These are phyloP conservation scores for Wickerhamomyces alni DNA, from an alignment of 805 yeast genomes.

Conservation along the genomic window DNA sequence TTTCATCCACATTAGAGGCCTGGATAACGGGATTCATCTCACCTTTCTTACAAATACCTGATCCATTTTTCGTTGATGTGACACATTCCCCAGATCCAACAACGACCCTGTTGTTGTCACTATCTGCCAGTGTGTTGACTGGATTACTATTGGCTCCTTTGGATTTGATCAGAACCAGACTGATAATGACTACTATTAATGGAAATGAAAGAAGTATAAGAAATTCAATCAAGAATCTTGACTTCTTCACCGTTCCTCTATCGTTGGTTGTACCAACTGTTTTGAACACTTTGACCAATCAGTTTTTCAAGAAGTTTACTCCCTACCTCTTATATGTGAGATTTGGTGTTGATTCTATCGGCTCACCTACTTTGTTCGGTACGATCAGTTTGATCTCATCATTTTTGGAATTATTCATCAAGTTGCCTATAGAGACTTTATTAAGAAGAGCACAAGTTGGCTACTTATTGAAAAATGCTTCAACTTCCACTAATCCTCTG, in stretches of 20 bases:
- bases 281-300: constrained; percentile 53
- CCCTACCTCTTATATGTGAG: constrained; percentile 56
- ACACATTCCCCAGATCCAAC: constrained; percentile 75
- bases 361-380: constrained; percentile 56
- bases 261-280: constrained; percentile 62
- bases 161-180: constrained; percentile 71
- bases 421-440: constrained; percentile 83
- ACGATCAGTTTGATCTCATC: constrained; percentile 55
- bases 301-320: constrained; percentile 57
- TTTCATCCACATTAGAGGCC: constrained; percentile 73
- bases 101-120: constrained; percentile 58
- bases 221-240: constrained; percentile 50
- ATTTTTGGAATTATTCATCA: constrained; percentile 62
- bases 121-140: constrained; percentile 67
- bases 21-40: constrained; percentile 90
- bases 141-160: constrained; percentile 73
- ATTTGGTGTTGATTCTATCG: constrained; percentile 61
- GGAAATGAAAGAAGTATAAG: constrained; percentile 59
- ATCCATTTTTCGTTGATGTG: constrained; percentile 79
- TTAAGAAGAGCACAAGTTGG: constrained; percentile 78
- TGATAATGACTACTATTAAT: constrained; percentile 64
- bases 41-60: constrained; percentile 77
- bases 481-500: constrained; percentile 24
- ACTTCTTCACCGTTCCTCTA: constrained; percentile 47
- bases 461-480: constrained; percentile 38